Conservation (phyloP, 2,329 filamentous ascomycete species). For the Cercospora berteroae region DNA sequence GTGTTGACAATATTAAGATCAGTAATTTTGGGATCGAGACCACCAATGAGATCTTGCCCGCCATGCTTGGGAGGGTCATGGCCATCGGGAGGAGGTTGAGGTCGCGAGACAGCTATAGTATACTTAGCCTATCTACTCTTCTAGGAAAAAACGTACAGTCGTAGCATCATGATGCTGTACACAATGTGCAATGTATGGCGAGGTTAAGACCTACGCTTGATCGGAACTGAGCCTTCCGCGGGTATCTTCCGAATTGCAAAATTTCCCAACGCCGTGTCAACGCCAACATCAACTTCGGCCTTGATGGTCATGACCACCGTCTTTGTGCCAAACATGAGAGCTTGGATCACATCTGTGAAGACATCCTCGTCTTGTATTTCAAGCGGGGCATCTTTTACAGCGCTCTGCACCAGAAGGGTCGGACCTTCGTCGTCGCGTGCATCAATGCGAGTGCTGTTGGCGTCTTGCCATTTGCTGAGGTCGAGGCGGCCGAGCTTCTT, state of each 20-base stretch:
- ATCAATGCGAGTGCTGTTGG: slow-evolving; percentile 72
- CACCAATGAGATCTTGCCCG: slow-evolving; percentile 15
- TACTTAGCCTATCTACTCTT: slow-evolving; percentile 31
- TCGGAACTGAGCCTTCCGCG: slow-evolving; percentile 75
- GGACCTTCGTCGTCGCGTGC: slow-evolving; percentile 56
- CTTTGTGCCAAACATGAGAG: slow-evolving; percentile 70
- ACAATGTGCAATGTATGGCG: slow-evolving; percentile 14
- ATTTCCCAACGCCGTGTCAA: slow-evolving; percentile 76
- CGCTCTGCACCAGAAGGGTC: slow-evolving; percentile 70
- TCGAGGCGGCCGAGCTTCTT: slow-evolving; percentile 79
- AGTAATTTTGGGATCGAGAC: slow-evolving; percentile 62
- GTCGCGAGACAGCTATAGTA: slow-evolving; percentile 25
- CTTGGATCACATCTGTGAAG: slow-evolving; percentile 77
- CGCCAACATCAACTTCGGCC: slow-evolving; percentile 77
- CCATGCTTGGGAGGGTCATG: slow-evolving; percentile 16
- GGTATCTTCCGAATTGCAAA: slow-evolving; percentile 81
- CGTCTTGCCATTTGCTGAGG: slow-evolving; percentile 76
- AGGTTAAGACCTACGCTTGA: slow-evolving; percentile 76
- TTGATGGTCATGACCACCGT: slow-evolving; percentile 70
- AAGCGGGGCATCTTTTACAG: slow-evolving; percentile 74
- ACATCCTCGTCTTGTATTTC: slow-evolving; percentile 77
- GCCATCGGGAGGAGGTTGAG: slow-evolving; percentile 12
- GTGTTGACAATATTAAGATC: slow-evolving; percentile 72
- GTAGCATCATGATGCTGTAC: slow-evolving; percentile 16
- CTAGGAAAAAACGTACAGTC: slow-evolving; percentile 10